These are phyloP conservation scores for Ophioceras dolichostomum DNA, from an alignment of 2,329 filamentous ascomycete genomes.

Conservation along the genomic window DNA sequence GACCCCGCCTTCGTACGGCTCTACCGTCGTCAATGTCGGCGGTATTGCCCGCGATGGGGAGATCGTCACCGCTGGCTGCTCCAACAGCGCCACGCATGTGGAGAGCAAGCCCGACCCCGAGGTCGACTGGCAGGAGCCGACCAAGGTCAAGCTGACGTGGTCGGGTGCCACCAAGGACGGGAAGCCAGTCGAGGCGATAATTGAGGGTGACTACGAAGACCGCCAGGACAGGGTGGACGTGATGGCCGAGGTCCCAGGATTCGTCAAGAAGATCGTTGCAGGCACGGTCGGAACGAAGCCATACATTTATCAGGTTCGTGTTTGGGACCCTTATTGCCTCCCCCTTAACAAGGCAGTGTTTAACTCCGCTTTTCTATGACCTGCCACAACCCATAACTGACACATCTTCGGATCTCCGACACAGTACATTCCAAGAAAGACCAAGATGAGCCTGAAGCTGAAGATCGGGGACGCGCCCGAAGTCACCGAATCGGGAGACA, in stretches of 20 bases:
- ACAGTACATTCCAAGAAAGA: slow-evolving; percentile 57
- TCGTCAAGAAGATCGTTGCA: slow-evolving; percentile 89
- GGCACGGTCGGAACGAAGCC: slow-evolving; percentile 84
- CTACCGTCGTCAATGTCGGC: slow-evolving; percentile 71
- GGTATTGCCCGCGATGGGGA: slow-evolving; percentile 71
- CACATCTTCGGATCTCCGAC: not conserved
- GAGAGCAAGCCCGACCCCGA: slow-evolving; percentile 59
- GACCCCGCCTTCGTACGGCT: slow-evolving; percentile 85
- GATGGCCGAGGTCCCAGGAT: slow-evolving; percentile 90
- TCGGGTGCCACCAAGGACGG: slow-evolving; percentile 64
- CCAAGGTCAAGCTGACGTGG: slow-evolving; percentile 65
- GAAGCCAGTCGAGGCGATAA: slow-evolving; percentile 53
- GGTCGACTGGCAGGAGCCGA: slow-evolving; percentile 84
- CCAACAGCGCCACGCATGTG: slow-evolving; percentile 56
- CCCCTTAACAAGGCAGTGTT: not conserved
- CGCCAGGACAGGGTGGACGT: slow-evolving; percentile 79
- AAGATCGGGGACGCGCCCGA: slow-evolving; percentile 71
- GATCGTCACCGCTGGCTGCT: slow-evolving; percentile 60
- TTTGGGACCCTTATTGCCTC: not conserved
- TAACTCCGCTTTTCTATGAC: too few relatives aligned
- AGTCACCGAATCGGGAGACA: slow-evolving; percentile 60
- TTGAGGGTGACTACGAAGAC: slow-evolving; percentile 58
- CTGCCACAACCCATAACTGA: too few relatives aligned
- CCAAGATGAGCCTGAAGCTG: slow-evolving; percentile 61
- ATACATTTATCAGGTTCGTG: slow-evolving; percentile 85